Base-by-base conservation (phyloP, 177 flowering plant genomes). In the Vitis hybrid region DNA sequence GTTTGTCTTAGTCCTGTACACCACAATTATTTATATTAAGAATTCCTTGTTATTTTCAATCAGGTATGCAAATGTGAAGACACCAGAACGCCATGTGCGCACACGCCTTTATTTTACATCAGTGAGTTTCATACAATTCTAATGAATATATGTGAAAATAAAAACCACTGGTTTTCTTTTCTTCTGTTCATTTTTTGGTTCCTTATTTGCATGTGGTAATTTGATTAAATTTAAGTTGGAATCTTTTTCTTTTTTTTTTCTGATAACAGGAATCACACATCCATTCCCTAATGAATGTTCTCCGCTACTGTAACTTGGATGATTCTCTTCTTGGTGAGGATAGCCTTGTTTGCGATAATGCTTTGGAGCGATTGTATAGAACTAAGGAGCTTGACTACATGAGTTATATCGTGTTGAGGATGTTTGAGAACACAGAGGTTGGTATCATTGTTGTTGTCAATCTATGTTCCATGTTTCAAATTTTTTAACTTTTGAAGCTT, bases 331-430 rank as follows among this genome's bases (percentile, higher is more conserved):
- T 86, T 73, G 97, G 83, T 75, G 98, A 96, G 80, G 93, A 75
- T n/a, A 85, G 99, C 81, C 97, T 93, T 72, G 84, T 96, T 57
- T 91, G 87, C 71, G 80, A 76, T 59, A 87, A 67, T 84, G 98
- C 91, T 72, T 77, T 96, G 79, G 95, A 93, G 70, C 98, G 97
- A 21, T 68, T 96, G 71, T 84, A 66, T 64, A 90, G 84, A 70
- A 93, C 99, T 4, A 88, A 89, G 87, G 99, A 96, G 80, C 99
- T 96, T 80, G 99, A 96, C 70, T 96, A 96, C 84, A 96, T 96
- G 99, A 96, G 99, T 77, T 91, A 96, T 55, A 87, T 96, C 52
- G 99, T 96, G 14, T 80, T 95, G 60, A 88, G 99, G 78, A 85
- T 95, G 97, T 92, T 95, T 78, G 99, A 95, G 79, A 90, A 93